Evolutionary conservation across 805 yeast genomes (phyloP).

Genomic region (Hanseniaspora valbyensis): DNA sequence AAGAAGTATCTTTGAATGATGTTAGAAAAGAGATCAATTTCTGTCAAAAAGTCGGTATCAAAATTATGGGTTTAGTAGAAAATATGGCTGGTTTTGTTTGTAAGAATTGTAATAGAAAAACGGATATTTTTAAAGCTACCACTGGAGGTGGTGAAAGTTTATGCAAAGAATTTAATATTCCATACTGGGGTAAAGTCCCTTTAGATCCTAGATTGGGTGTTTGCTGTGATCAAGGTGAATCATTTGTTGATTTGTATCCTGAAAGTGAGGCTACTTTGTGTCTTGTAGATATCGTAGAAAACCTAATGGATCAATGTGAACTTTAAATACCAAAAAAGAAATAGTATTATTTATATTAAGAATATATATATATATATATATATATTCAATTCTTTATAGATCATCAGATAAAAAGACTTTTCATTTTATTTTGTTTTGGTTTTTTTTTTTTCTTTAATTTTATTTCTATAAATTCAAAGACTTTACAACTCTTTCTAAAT

Average conservation of each 20-base stretch:
- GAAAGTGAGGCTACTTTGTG: conserved; percentile 91
- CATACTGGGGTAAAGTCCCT: conserved; percentile 86
- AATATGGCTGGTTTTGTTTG: conserved; percentile 98
- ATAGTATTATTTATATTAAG: conserved; percentile 3
- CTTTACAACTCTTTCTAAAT: conserved; percentile 2
- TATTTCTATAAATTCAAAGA: not conserved
- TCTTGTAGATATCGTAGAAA: conserved; percentile 70
- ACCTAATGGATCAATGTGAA: conserved; percentile 44
- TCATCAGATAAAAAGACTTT: no score
- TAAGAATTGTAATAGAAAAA: conserved; percentile 83
- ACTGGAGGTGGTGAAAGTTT: conserved; percentile 91
- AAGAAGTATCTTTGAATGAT: conserved; percentile 89
- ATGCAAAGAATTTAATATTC: conserved; percentile 66
- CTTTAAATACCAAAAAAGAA: no score
- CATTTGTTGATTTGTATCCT: conserved; percentile 70
- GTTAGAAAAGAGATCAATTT: conserved; percentile 94
- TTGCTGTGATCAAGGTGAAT: conserved; percentile 76
- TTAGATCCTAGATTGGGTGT: conserved; percentile 89
- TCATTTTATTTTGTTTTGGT: no score
- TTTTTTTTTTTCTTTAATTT: not conserved
- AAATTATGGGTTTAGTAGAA: conserved; percentile 80
- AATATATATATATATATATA: not conserved
- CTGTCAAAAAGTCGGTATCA: conserved; percentile 81
- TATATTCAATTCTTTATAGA: conserved; percentile 5
- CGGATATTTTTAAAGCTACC: conserved; percentile 83